Evolutionary conservation across 192 early-diverging fungal species (phyloP), one percentile per base, ranked within the genome.

Genomic region (Dispira parvispora): DNA sequence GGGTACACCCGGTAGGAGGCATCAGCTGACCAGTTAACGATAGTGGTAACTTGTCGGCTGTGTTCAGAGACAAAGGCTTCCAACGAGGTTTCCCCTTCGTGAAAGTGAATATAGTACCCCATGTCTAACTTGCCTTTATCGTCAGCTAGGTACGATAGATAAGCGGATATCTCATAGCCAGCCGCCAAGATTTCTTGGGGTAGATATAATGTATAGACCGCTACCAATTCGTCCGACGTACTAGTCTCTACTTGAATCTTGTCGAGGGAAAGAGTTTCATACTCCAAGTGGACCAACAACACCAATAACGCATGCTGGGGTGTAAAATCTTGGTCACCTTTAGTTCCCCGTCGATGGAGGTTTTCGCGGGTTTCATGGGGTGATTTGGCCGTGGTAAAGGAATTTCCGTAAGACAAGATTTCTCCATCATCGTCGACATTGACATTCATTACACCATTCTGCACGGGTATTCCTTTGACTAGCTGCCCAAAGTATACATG

Each of bases 21-120:
- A 57, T 88, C 78, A 14, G 81, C 69, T 11, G 90, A 84, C 91
- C 91, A 96, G 77, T 93, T 90, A 38, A 87, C 71, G n/a, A 96
- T 69, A 23, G 78, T 64, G 43, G 84, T 60, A 11, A 93, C 73
- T 21, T 81, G 68, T 11, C 85, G 84, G 20, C 65, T 67, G 27
- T 76, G 67, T 0, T 81, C 73, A 55, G 84, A 71, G 8, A 91
- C 76, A 45, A 84, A 81, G 5, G 75, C 84, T 61, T 87, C 76
- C 76, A 81, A 85, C 87, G 88, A 93, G 68, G 90, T 82, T 64
- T 83, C 77, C 58, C 78, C 69, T 70, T 90, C 79, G 63, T 91
- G 83, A n/a, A 89, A 64, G 49, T 84, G 75, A 13, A 93, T 63
- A 61, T 90, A 87, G 82, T 88, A 96, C 11, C 91, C 88, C 8